Percentiles rank a stretch among this genome's conserved stretches.
Evolutionary conservation across 345 rosid species (phyloP).

Genomic region (Gossypioides kirkii): DNA sequence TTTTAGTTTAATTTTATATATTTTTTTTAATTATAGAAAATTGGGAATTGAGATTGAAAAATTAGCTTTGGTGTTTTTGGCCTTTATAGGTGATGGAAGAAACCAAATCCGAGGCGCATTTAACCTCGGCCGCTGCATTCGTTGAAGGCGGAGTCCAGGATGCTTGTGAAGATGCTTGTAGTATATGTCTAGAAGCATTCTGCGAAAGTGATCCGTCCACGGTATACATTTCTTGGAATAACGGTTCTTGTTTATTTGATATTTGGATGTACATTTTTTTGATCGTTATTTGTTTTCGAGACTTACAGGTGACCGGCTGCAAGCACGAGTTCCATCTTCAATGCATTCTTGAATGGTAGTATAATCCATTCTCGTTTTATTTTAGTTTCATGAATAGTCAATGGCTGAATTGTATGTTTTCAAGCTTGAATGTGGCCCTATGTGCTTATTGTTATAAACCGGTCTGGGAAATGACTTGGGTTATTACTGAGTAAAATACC

Average conservation of each 20-base stretch:
- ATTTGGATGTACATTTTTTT: not conserved
- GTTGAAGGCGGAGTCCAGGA: constrained; percentile 99
- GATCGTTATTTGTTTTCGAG: not conserved
- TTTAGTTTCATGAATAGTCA: not conserved
- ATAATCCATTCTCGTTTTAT: not conserved
- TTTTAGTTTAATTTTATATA: not conserved
- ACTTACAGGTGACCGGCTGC: constrained; percentile 56
- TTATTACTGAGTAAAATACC: not conserved
- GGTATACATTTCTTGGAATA: constrained; percentile 28
- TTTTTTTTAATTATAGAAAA: not conserved
- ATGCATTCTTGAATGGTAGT: constrained; percentile 92
- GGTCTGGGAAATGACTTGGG: not conserved
- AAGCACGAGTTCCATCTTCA: constrained; percentile 98
- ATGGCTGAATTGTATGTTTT: not conserved
- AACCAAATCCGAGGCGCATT: constrained; percentile 45
- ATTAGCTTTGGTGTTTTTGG: constrained; percentile 10
- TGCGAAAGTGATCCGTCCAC: constrained; percentile 82
- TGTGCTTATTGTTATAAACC: not conserved
- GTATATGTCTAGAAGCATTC: constrained; percentile 90
- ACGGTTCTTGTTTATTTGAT: not conserved
- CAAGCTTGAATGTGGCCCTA: not conserved
- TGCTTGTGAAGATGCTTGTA: constrained; percentile 94
- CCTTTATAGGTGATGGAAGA: constrained; percentile 45
- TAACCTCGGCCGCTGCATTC: constrained; percentile 91
- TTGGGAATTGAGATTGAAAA: not conserved